Base-by-base conservation (phyloP, 345 rosid species). In the Heritiera littoralis region DNA sequence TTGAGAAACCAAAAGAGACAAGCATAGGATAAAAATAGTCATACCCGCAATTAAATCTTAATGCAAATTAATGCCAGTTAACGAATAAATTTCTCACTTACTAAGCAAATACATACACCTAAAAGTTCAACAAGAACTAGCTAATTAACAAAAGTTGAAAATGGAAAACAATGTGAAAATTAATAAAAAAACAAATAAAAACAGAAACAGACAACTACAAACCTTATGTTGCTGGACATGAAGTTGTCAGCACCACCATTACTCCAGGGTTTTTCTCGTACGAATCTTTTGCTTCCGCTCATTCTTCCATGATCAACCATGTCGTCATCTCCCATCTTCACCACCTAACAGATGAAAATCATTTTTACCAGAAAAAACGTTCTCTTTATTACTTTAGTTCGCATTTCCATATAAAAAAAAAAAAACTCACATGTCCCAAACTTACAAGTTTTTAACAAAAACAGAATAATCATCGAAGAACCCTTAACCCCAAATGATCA, bases 221-320 rank as follows among this genome's bases (percentile, higher is more conserved):
- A 85, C 90, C 91, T 79, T 77, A 80, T 88, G 68, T 41, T 81
- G 2, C 61, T 63, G 43, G 79, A 63, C 68, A 56, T 56, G 40
- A 64, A 72, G 56, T 32, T 63, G 18, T 15, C 45, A 66, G 51
- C 46, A 64, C 77, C 80, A 63, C 67, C 72, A 74, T 63, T 55
- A 38, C 69, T 78, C 35, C 80, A 77, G 40, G 73, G 46, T 49
- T 80, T 76, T 51, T 84, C 84, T 30, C 68, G 81, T 35, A 77
- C 11, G 49, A 78, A 80, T 60, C 84, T 81, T 63, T 86, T 86
- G 43, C 84, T 74, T 70, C 88, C 86, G 59, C 20, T 67, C 68
- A 73, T 72, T 48, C 73, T 15, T 79, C 59, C 10, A 70, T 70
- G 71, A 66, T 54, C 71, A 46, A 11, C 48, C 35, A 9, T 32